Base-by-base conservation (phyloP, 352 stramenopile genomes). In the Phytophthora fragariaefolia region DNA sequence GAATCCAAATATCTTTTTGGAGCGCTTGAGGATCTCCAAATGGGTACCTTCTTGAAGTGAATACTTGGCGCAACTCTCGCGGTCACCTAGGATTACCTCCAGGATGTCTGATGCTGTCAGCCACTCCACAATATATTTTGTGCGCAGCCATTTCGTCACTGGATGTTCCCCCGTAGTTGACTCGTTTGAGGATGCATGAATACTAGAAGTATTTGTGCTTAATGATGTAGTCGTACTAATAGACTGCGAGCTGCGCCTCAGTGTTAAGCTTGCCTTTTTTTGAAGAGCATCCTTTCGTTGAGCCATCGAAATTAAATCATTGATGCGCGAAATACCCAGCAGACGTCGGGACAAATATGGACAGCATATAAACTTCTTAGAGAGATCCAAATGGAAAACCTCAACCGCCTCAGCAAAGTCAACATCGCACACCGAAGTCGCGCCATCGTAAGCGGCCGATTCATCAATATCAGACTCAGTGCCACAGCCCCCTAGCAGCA, bases 321-420 rank as follows among this genome's bases (percentile, higher is more conserved):
- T 90, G 49, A 95, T 66, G 4, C 87, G 85, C 17, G 80, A 77
- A 42, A 96, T 77, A 17, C 89, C 87, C 2, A 89, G 67, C 9
- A 96, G 68, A 18, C 88, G 78, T 58, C 95, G 87, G 0, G 76
- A 76, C 34, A 96, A 73, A 53, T 89, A 95, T 17, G 87, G 89
- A 46, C 89, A 96, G 59, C 89, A 95, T 28, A 96, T 85, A 58
- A 89, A 90, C 69, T 91, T 92, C 58, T 95, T 93, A 12, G 87
- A 85, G n/a, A 95, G 43, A 53, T 95, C 83, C 60, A 96, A 77
- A 64, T 93, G 82, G 32, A 95, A 92, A 24, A 93, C 72, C 51
- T 96, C 89, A 63, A 93, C 89, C 4, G 79, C 69, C 58, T 96
- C 82, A 17, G 84, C 82, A 68, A 94, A 92, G 53, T 77, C 57